Evolutionary conservation across 2,329 filamentous ascomycete species (phyloP).

Genomic region (Penicillium sp.): DNA sequence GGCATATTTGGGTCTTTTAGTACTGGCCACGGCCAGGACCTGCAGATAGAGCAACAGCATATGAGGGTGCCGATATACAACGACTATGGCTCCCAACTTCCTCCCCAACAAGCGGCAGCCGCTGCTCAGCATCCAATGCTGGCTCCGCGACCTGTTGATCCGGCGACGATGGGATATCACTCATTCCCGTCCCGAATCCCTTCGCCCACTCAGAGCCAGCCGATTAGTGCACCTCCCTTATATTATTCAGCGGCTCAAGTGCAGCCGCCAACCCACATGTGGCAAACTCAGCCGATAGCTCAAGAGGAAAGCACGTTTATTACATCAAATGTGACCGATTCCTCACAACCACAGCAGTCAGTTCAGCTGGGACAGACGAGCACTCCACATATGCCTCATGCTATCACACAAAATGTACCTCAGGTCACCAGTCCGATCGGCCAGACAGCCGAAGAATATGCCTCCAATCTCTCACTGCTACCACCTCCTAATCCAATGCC

Average conservation of each 20-base stretch:
- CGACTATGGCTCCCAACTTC: slow-evolving; percentile 21
- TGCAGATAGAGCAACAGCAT: slow-evolving; percentile 22
- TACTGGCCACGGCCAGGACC: slow-evolving; percentile 18
- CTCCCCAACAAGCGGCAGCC: slow-evolving; percentile 27
- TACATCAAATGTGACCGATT: not conserved
- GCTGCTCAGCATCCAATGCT: slow-evolving; percentile 35
- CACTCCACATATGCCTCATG: not conserved
- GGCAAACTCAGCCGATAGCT: slow-evolving; percentile 7
- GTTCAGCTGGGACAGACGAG: not conserved
- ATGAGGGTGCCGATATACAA: slow-evolving; percentile 18
- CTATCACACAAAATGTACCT: not conserved
- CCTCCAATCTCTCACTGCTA: not conserved
- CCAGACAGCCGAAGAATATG: slow-evolving; percentile 3
- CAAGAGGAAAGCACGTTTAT: not conserved
- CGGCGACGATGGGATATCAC: slow-evolving; percentile 13
- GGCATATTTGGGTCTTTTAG: slow-evolving; percentile 31
- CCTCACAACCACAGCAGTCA: slow-evolving; percentile 1
- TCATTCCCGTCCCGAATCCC: slow-evolving; percentile 3
- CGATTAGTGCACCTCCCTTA: slow-evolving; percentile 12
- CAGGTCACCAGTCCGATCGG: not conserved
- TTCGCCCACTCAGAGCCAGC: not conserved
- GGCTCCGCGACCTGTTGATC: slow-evolving; percentile 31
- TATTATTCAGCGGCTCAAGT: slow-evolving; percentile 15
- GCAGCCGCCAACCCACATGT: slow-evolving; percentile 9
- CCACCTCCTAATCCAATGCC: not conserved